Percentiles rank a stretch among this genome's conserved stretches.
Evolutionary conservation across 106 monocot genomes (phyloP).

Genomic region (Allium cepa): DNA sequence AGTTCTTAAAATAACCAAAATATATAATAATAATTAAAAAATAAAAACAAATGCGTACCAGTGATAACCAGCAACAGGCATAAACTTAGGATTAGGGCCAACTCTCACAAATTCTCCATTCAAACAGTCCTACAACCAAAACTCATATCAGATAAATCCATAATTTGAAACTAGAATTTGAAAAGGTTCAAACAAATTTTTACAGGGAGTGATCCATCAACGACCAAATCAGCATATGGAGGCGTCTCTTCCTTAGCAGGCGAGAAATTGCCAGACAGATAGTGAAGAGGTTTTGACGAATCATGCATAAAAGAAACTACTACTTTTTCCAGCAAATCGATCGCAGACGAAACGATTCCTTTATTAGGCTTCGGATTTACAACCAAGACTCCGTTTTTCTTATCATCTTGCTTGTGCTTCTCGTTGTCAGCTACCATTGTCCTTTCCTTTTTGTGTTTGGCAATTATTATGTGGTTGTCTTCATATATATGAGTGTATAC

Average conservation of each 20-base stretch:
- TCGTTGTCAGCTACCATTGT: constrained; percentile 2
- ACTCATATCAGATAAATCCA: neutral
- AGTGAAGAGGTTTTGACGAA: constrained; percentile 38
- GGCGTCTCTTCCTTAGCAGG: constrained; percentile 9
- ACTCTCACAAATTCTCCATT: constrained; percentile 15
- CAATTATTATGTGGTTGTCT: no score
- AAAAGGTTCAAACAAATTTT: neutral
- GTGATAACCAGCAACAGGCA: constrained; percentile 83
- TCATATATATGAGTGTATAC: no score
- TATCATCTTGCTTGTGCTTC: neutral
- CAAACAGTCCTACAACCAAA: neutral
- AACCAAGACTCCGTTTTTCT: constrained; percentile 5
- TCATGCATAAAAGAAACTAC: constrained; percentile 39
- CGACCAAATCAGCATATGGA: constrained; percentile 4
- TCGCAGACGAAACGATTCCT: constrained; percentile 41
- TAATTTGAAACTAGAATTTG: neutral
- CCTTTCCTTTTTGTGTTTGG: no score
- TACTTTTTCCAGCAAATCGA: constrained; percentile 50
- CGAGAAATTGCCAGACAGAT: constrained; percentile 8
- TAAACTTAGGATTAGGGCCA: constrained; percentile 86
- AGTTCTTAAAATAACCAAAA: no score
- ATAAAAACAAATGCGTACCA: constrained; percentile 35
- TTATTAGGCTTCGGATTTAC: constrained; percentile 59
- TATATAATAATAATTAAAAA: no score
- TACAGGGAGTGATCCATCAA: constrained; percentile 5